These are phyloP conservation scores for Austropuccinia psidii DNA, from an alignment of 1,284 basidiomycete genomes.

Conservation along the genomic window DNA sequence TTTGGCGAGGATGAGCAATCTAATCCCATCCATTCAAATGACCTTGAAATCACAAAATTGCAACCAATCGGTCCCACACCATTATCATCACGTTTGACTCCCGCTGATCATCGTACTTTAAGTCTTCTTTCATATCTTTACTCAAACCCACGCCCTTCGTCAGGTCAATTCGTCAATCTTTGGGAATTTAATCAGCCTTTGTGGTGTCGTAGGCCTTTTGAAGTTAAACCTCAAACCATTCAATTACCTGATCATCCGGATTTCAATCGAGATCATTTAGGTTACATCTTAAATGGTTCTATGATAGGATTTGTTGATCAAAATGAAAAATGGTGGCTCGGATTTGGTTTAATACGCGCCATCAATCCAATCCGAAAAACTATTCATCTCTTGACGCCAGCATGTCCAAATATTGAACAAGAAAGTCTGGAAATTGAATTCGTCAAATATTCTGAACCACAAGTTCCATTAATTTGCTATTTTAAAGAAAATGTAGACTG, in stretches of 20 bases:
- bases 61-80: constrained; percentile 31
- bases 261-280: constrained; percentile 16
- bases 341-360: constrained; percentile 5
- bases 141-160: neutral
- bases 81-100: constrained; percentile 8
- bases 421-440: neutral
- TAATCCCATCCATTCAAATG: neutral
- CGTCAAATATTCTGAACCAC: constrained; percentile 18
- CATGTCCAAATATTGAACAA: neutral
- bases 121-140: constrained; percentile 21
- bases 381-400: constrained; percentile 17
- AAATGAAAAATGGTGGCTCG: neutral
- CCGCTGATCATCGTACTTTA: constrained; percentile 8
- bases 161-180: neutral
- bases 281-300: constrained; percentile 1
- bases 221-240: neutral
- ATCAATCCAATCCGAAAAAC: neutral
- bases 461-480: neutral
- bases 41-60: neutral
- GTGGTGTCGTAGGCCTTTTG: constrained; percentile 13
- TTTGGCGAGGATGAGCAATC: neutral
- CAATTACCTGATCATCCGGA: constrained; percentile 17
- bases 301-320: constrained; percentile 3
- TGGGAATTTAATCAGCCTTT: constrained; percentile 7
- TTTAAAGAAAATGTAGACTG: too few relatives aligned